phyloP scores from a whole-genome alignment of 1,284 basidiomycete genomes.

The Puccinia sorghi region DNA sequence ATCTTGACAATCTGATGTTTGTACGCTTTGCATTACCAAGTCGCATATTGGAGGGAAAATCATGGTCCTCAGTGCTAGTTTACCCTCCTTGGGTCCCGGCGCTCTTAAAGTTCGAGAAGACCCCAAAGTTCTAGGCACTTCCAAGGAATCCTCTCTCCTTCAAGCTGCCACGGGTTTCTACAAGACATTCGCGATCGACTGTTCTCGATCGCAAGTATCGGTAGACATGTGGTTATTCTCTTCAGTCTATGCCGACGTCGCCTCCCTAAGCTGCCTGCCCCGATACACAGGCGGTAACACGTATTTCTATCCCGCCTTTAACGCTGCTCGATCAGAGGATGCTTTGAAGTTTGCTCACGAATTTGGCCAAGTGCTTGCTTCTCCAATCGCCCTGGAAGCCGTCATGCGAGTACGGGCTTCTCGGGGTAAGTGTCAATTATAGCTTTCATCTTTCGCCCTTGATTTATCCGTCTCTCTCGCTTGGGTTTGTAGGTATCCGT shows the following conservation, averaged over 20 bases:
- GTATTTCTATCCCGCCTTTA: constrained; percentile 98
- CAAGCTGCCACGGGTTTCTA: constrained; percentile 91
- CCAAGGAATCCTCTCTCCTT: constrained; percentile 85
- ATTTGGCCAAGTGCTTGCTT: constrained; percentile 86
- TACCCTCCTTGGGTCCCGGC: constrained; percentile 87
- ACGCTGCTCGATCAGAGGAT: constrained; percentile 88
- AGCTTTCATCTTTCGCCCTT: neutral
- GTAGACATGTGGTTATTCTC: constrained; percentile 99
- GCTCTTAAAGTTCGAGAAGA: constrained; percentile 95
- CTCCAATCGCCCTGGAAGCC: constrained; percentile 94
- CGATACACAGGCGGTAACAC: constrained; percentile 98
- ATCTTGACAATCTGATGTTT: constrained; percentile 11
- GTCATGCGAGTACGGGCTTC: constrained; percentile 97
- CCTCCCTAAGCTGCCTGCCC: constrained; percentile 87
- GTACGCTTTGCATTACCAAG: constrained; percentile 57
- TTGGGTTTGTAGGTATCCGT: constrained; percentile 68
- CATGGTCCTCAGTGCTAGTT: constrained; percentile 78
- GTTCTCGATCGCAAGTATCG: constrained; percentile 92
- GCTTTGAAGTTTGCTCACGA: constrained; percentile 98
- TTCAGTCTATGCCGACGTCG: constrained; percentile 89
- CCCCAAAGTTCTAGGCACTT: constrained; percentile 89
- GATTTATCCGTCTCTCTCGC: neutral
- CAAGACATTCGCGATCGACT: constrained; percentile 99
- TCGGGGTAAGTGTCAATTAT: constrained; percentile 64
- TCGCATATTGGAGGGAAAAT: constrained; percentile 94